Conservation (phyloP, 768 basidiomycete genomes). For the Cystofilobasidium bisporidii region DNA sequence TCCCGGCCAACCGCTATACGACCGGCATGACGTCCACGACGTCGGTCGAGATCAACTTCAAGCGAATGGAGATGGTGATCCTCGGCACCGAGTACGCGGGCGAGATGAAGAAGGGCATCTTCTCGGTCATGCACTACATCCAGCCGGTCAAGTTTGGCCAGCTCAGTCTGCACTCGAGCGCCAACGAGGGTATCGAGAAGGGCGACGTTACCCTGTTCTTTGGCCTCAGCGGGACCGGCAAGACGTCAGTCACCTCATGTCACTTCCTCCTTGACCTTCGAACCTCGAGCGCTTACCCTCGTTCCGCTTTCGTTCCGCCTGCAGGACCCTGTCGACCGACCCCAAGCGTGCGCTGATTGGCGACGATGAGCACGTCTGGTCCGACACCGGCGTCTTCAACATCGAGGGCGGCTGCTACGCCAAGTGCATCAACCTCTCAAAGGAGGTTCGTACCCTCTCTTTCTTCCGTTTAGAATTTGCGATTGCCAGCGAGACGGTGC, state of each 20-base stretch:
- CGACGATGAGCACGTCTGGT: constrained; percentile 99
- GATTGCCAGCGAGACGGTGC: too few relatives aligned
- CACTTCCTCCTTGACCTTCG: background rate
- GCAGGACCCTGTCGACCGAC: constrained; percentile 80
- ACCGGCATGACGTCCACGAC: constrained; percentile 99
- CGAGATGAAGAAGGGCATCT: constrained; percentile 99
- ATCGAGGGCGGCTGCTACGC: constrained; percentile 99
- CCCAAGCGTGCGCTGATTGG: constrained; percentile 88
- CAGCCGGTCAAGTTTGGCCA: constrained; percentile 98
- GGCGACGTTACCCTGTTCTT: constrained; percentile 97
- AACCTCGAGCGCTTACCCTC: background rate
- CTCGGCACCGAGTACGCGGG: constrained; percentile 75
- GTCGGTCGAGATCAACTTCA: constrained; percentile 99
- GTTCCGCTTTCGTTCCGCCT: too few relatives aligned
- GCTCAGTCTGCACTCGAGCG: constrained; percentile 93
- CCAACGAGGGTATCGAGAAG: constrained; percentile 82
- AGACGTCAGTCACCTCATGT: constrained; percentile 51
- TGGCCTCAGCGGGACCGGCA: constrained; percentile 94
- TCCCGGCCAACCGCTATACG: constrained; percentile 99
- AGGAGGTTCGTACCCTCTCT: constrained; percentile 6
- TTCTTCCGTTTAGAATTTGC: background rate
- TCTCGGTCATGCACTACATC: constrained; percentile 99
- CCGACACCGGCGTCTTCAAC: constrained; percentile 97
- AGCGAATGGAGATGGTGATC: constrained; percentile 99
- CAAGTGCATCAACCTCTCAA: constrained; percentile 91